Conservation (phyloP, 1,284 basidiomycete genomes). For the Coniferiporia sulphurascens region DNA sequence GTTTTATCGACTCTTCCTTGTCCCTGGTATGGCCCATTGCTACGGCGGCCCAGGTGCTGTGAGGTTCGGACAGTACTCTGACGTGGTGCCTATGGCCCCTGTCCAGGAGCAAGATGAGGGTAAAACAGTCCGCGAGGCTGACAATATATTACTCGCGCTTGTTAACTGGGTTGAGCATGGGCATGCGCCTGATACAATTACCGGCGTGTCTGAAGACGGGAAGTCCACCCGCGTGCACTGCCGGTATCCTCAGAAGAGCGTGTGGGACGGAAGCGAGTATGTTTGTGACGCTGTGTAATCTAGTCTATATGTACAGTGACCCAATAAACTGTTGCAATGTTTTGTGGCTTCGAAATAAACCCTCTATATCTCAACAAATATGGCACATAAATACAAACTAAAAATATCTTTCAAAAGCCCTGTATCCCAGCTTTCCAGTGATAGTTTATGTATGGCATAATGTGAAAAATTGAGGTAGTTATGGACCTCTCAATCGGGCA, state of each 20-base stretch:
- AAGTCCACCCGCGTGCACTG: slow-evolving; percentile 19
- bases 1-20: slow-evolving; percentile 36
- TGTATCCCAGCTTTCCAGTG: too few relatives aligned
- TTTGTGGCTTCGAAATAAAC: too few relatives aligned
- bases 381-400: too few relatives aligned
- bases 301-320: too few relatives aligned
- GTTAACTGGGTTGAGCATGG: slow-evolving; percentile 21
- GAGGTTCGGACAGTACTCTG: slow-evolving; percentile 20
- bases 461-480: too few relatives aligned
- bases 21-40: slow-evolving; percentile 40
- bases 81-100: background rate
- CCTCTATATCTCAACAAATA: too few relatives aligned
- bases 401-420: too few relatives aligned
- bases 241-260: slow-evolving; percentile 22
- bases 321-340: too few relatives aligned
- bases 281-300: background rate
- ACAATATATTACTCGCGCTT: slow-evolving; percentile 17
- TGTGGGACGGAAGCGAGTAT: slow-evolving; percentile 13
- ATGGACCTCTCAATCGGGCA: too few relatives aligned
- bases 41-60: slow-evolving; percentile 19
- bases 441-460: too few relatives aligned
- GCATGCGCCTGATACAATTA: slow-evolving; percentile 12
- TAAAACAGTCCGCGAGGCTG: background rate
- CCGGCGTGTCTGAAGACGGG: slow-evolving; percentile 20
- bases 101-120: background rate